phyloP scores from a whole-genome alignment of 1,284 basidiomycete species.

The Veloboletus limbatus region DNA sequence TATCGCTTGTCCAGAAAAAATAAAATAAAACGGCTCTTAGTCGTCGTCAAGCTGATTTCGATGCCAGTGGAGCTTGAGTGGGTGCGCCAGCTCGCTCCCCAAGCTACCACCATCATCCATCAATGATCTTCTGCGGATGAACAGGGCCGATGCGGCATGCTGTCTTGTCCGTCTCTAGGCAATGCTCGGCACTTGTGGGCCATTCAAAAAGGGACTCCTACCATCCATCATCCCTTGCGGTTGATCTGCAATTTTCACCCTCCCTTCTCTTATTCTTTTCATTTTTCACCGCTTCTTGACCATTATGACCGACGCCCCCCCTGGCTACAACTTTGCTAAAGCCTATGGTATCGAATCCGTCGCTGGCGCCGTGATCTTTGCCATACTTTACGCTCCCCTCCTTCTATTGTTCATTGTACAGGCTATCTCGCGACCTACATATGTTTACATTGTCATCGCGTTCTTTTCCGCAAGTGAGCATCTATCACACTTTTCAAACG shows the following conservation, averaged over 20 bases:
- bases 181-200: constrained; percentile 5
- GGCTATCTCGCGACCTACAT: constrained; percentile 39
- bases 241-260: constrained; percentile 18
- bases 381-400: constrained; percentile 42
- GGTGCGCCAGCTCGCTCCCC: too few species aligned
- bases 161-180: constrained; percentile 4
- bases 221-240: constrained; percentile 4
- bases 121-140: not conserved
- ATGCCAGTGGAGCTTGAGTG: too few species aligned
- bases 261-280: not conserved
- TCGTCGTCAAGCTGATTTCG: not conserved
- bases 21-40: too few species aligned
- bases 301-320: constrained; percentile 19
- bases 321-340: constrained; percentile 38
- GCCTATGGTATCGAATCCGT: constrained; percentile 42
- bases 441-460: constrained; percentile 40
- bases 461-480: constrained; percentile 48
- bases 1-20: too few species aligned
- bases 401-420: constrained; percentile 37
- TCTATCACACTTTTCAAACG: not conserved
- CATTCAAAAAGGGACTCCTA: constrained; percentile 16
- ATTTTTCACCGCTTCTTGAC: not conserved
- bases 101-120: not conserved
- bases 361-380: constrained; percentile 45
- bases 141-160: not conserved